Evolutionary conservation across 2,329 filamentous ascomycete genomes (phyloP).

Genomic region (Beauveria bassiana): DNA sequence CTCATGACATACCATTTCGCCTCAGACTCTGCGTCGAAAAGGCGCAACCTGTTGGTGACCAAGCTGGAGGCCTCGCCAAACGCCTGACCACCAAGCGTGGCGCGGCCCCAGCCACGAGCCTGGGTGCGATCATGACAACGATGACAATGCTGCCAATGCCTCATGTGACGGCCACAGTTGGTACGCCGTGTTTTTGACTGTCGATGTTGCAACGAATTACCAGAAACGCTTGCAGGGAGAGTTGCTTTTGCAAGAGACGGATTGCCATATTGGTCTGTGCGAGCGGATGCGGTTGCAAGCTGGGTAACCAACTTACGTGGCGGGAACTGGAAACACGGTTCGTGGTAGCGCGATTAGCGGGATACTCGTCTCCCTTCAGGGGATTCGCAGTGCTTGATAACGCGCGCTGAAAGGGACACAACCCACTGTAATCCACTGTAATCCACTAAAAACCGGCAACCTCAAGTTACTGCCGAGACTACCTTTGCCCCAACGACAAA

Average conservation of each 20-base stretch:
- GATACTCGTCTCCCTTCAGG: neutral
- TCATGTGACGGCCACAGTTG: neutral
- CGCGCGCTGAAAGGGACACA: neutral
- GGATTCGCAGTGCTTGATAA: neutral
- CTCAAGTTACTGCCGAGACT: too few relatives aligned
- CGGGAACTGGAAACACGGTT: too few relatives aligned
- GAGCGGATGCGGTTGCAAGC: too few relatives aligned
- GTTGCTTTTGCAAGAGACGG: too few relatives aligned
- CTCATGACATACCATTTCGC: constrained; percentile 20
- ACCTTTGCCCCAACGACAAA: too few relatives aligned
- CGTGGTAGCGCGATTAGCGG: neutral
- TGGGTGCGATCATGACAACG: neutral
- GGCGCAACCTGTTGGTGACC: neutral
- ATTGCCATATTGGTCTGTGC: too few relatives aligned
- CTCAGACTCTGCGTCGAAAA: constrained; percentile 23
- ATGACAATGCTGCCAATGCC: neutral
- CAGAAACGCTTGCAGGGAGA: too few relatives aligned
- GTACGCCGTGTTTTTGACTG: neutral
- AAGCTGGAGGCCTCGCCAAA: neutral
- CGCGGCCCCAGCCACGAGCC: neutral
- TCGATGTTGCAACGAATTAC: neutral
- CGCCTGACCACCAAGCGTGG: neutral
- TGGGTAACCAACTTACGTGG: too few relatives aligned
- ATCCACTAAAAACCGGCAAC: neutral
- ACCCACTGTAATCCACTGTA: neutral